These are phyloP conservation scores for Stevia rebaudiana DNA, from an alignment of 140 eudicot species.

Conservation along the genomic window DNA sequence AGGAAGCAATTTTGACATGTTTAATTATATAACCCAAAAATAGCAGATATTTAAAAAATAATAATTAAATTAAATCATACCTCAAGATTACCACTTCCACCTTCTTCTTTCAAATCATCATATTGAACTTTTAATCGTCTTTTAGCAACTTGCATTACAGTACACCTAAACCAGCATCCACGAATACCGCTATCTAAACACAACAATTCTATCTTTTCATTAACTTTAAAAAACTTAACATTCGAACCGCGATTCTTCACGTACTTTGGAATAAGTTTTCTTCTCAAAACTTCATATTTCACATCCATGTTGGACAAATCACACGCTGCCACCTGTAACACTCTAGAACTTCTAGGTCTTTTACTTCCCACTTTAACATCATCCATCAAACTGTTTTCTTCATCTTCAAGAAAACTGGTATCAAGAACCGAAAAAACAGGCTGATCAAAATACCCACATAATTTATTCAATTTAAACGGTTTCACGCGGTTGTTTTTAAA, in stretches of 20 bases:
- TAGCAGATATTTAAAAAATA: no score
- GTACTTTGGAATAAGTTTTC: constrained; percentile 38
- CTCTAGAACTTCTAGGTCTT: constrained; percentile 60
- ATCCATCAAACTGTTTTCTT: constrained; percentile 43
- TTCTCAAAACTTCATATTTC: constrained; percentile 40
- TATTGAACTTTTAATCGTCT: constrained; percentile 60
- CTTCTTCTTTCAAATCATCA: constrained; percentile 78
- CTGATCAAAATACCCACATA: constrained; percentile 81
- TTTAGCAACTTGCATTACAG: constrained; percentile 52
- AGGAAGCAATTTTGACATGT: neutral
- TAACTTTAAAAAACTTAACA: constrained; percentile 29
- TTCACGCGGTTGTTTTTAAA: constrained; percentile 72
- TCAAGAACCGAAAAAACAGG: constrained; percentile 71
- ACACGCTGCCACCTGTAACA: constrained; percentile 26
- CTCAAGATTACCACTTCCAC: constrained; percentile 74
- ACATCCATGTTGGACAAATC: constrained; percentile 35
- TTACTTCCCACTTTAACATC: constrained; percentile 53
- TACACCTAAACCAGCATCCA: constrained; percentile 99
- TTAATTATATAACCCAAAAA: neutral
- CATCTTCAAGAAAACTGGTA: constrained; percentile 44
- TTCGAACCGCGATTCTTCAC: constrained; percentile 28
- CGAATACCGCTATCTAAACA: constrained; percentile 93
- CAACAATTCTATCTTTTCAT: constrained; percentile 72
- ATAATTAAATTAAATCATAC: constrained; percentile 42
- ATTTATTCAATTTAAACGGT: constrained; percentile 69